Evolutionary conservation across 2,329 filamentous ascomycete species (phyloP).

Genomic region (Xylariaceae sp.): DNA sequence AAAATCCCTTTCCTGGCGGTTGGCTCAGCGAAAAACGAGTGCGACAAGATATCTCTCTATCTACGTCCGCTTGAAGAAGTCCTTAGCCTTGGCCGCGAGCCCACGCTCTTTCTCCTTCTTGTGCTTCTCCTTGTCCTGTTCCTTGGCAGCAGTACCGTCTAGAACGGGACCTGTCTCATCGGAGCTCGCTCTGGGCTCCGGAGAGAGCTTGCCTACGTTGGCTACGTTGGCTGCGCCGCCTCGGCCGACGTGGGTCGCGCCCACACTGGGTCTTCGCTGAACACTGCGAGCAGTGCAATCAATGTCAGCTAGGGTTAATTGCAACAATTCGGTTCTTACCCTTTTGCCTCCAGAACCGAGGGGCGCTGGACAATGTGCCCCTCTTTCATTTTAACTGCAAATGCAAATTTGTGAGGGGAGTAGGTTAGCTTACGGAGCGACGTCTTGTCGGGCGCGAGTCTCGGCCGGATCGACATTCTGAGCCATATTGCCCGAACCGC

Average conservation of each 20-base stretch:
- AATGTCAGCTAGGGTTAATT: background rate
- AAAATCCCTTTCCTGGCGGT: no score
- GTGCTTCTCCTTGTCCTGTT: slow-evolving; percentile 1
- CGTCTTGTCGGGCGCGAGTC: slow-evolving; percentile 77
- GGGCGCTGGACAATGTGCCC: background rate
- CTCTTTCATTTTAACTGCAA: no score
- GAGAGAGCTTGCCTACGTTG: no score
- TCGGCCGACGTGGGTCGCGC: slow-evolving; percentile 62
- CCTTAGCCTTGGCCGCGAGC: slow-evolving; percentile 41
- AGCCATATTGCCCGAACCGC: slow-evolving; percentile 84
- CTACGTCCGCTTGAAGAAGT: slow-evolving; percentile 45
- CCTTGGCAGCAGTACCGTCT: slow-evolving; percentile 20
- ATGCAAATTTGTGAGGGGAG: no score
- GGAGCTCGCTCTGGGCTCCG: slow-evolving; percentile 2
- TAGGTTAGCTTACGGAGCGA: slow-evolving; percentile 69
- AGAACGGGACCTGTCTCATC: slow-evolving; percentile 1
- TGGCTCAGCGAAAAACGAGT: no score
- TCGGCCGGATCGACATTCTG: slow-evolving; percentile 63
- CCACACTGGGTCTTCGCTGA: slow-evolving; percentile 50
- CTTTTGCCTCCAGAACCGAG: background rate
- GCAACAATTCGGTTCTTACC: background rate
- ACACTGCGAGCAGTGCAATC: slow-evolving; percentile 33
- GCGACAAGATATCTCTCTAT: no score
- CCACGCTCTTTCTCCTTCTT: slow-evolving; percentile 10
- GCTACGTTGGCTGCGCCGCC: slow-evolving; percentile 71